Base-by-base conservation (phyloP, 225 moss, liverwort and hornwort genomes). In the Bryoerythrophyllum caledonicum region DNA sequence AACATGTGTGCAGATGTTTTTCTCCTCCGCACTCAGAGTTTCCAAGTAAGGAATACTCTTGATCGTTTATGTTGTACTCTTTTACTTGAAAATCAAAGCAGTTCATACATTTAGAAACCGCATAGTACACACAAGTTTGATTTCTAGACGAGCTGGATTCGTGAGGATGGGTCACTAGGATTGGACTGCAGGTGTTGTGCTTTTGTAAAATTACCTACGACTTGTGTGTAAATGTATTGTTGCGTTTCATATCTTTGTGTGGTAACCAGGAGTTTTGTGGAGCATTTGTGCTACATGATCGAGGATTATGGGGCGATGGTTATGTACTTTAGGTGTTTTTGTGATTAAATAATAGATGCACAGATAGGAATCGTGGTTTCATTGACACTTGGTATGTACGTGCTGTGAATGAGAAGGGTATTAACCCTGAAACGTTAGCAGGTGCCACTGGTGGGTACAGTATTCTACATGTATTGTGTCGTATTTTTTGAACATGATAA, bases 141-240 rank as follows among this genome's bases (percentile, higher is more conserved):
- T 71, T 71, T 43, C 20, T 28, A 43, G 71, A 71, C 3, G 7
- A 44, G 44, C 13, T 60, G n/a, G 58, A 8, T n/a, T 44, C 43
- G 12, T 44, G 56, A 56, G 3, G 56, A 40, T 24, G 40, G 17
- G 26, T 27, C 26, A 41, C 56, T 40, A 27, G 57, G 58, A 27
- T 70, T 70, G 35, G 34, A 74, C 51, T 74, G 49, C 34, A 40
- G 78, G 24, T 55, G 20, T 8, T 27, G 32, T 32, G 34, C 35
- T 43, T 19, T 12, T 74, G 8, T 28, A 44, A 26, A 53, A 16
- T 49, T 23, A 28, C 43, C 21, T n/a, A n/a, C n/a, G n/a, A n/a
- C n/a, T n/a, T n/a, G n/a, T n/a, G n/a, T n/a, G n/a, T n/a, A n/a
- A n/a, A n/a, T n/a, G n/a, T n/a, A n/a, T n/a, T n/a, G n/a, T n/a